Evolutionary conservation across 1,139 yeast species (phyloP).

Genomic region (Magnusiomyces magnusii): DNA sequence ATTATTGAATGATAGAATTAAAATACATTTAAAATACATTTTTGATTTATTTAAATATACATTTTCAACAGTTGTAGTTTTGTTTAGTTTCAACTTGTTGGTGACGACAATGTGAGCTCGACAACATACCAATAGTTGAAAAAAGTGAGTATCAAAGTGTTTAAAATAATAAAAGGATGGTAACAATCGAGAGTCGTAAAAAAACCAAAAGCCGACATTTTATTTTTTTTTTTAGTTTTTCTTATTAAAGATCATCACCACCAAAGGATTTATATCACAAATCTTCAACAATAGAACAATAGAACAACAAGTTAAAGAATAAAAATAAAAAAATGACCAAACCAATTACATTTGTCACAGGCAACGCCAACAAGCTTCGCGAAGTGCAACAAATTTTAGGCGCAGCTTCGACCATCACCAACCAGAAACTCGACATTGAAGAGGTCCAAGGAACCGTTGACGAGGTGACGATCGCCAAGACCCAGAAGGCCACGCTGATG

Average conservation of each 20-base stretch:
- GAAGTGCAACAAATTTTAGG: constrained; percentile 80
- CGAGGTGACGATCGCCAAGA: constrained; percentile 76
- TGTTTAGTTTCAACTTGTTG: no score
- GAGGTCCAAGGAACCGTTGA: constrained; percentile 88
- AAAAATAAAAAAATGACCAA: neutral
- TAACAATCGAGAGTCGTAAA: neutral
- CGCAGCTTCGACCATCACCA: constrained; percentile 35
- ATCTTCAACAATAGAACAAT: constrained; percentile 23
- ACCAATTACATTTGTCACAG: constrained; percentile 40
- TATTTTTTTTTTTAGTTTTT: neutral
- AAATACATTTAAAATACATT: no score
- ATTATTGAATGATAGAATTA: no score
- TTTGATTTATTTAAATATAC: no score
- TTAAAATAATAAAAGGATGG: neutral
- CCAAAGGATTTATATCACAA: no score
- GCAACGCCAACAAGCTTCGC: constrained; percentile 77
- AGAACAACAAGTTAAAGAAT: neutral
- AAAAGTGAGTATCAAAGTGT: no score
- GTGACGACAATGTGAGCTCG: no score
- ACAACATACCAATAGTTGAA: no score
- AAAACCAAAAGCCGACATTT: neutral
- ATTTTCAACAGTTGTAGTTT: no score
- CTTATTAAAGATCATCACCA: no score
- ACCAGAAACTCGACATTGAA: constrained; percentile 65
- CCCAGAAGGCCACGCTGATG: constrained; percentile 60